These are phyloP conservation scores for Backusella liffmaniae DNA, from an alignment of 192 early-diverging fungal species.

Conservation along the genomic window DNA sequence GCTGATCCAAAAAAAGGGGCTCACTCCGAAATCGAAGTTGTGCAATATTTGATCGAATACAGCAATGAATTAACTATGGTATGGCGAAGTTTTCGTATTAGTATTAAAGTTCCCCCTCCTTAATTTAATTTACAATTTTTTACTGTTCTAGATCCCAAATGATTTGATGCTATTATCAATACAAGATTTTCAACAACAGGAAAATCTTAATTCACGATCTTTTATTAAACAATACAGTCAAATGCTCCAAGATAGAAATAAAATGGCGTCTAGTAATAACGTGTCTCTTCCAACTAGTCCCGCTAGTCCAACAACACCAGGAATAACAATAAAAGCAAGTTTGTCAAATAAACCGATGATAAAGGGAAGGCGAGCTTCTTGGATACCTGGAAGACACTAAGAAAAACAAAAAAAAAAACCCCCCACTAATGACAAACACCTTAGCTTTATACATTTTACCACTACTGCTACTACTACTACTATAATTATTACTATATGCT, in stretches of 20 bases:
- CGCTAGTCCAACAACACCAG: background rate
- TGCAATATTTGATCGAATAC: conserved; percentile 22
- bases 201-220: background rate
- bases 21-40: conserved; percentile 21
- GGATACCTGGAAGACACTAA: background rate
- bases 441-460: no score
- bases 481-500: background rate
- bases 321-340: background rate
- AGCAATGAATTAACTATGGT: conserved; percentile 19
- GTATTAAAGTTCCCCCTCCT: background rate
- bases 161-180: background rate
- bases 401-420: no score
- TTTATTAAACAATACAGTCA: conserved; percentile 9
- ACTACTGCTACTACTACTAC: background rate
- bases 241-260: background rate
- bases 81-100: background rate
- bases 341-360: background rate
- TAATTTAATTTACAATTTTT: background rate
- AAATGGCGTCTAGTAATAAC: background rate
- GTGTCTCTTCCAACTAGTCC: background rate
- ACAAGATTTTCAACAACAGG: conserved; percentile 2
- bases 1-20: conserved; percentile 18
- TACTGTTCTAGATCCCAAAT: conserved; percentile 4
- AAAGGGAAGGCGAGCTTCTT: background rate
- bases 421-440: background rate